phyloP scores from a whole-genome alignment of 176 grass and related monocot genomes.

The Aegilops tauschii region DNA sequence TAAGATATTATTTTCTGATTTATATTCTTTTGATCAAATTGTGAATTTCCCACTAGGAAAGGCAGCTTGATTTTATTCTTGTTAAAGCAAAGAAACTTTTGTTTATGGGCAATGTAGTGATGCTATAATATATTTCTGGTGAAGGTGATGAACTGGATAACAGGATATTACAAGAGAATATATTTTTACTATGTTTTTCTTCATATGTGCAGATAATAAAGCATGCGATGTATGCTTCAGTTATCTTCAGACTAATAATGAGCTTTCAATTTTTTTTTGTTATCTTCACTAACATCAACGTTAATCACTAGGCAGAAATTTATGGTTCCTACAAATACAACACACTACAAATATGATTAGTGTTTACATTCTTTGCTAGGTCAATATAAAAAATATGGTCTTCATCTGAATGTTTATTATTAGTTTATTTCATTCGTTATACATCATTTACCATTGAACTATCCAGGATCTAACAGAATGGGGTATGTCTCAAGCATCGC shows the following conservation, averaged over 20 bases:
- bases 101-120: not conserved
- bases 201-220: not conserved
- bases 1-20: not conserved
- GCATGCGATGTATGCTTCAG: not conserved
- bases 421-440: not conserved
- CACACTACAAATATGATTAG: not conserved
- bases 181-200: not conserved
- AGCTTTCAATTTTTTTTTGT: not conserved
- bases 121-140: not conserved
- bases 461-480: conserved; percentile 31
- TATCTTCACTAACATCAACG: conserved; percentile 2
- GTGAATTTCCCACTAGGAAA: not conserved
- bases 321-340: not conserved
- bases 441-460: not conserved
- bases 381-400: not conserved
- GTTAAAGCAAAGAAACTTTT: not conserved
- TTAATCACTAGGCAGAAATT: not conserved
- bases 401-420: not conserved
- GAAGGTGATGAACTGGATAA: not conserved
- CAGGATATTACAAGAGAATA: not conserved
- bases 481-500: conserved; percentile 17
- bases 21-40: not conserved
- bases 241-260: not conserved
- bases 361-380: not conserved
- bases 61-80: not conserved